Base-by-base conservation (phyloP, 306 rosid genomes). In the Datisca glomerata region DNA sequence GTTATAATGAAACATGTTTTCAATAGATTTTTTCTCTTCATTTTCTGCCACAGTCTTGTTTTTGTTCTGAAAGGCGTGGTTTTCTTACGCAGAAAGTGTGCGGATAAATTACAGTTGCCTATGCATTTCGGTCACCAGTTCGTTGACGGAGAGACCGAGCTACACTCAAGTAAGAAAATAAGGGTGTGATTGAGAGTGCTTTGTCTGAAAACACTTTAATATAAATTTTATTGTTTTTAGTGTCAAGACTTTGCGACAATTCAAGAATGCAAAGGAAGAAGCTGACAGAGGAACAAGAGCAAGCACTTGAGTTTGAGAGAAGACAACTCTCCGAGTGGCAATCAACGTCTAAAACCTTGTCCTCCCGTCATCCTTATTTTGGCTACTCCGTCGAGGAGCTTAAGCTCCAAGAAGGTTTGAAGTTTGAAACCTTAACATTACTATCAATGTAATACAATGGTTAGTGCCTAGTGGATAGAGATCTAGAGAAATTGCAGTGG, bases 121-220 rank as follows among this genome's bases (percentile, higher is more conserved):
- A 9, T 49, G 12, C 24, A 44, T 52, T 53, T 24, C 67, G 21
- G 35, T 29, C 57, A 60, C 24, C 66, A 72, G 21, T 49, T 32
- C 29, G n/a, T 54, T 10, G 70, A 72, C 52, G 60, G 43, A 14
- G 79, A 66, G 32, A 35, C 60, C 9, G 74, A 72, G 25, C 44
- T 45, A n/a, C 66, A 58, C 18, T 49, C 56, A 22, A 28, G 79
- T 72, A 51, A 58, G 60, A 27, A 14, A 41, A n/a, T n/a, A n/a
- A n/a, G n/a, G n/a, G n/a, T n/a, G n/a, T n/a, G n/a, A n/a, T n/a
- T n/a, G n/a, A n/a, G n/a, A n/a, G n/a, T n/a, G n/a, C n/a, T n/a
- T n/a, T n/a, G n/a, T n/a, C n/a, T n/a, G n/a, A n/a, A n/a, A n/a
- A n/a, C n/a, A n/a, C n/a, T n/a, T n/a, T n/a, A n/a, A n/a, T n/a